phyloP scores from a whole-genome alignment of 371 early-diverging fungal species.

The Mortierella sp. region DNA sequence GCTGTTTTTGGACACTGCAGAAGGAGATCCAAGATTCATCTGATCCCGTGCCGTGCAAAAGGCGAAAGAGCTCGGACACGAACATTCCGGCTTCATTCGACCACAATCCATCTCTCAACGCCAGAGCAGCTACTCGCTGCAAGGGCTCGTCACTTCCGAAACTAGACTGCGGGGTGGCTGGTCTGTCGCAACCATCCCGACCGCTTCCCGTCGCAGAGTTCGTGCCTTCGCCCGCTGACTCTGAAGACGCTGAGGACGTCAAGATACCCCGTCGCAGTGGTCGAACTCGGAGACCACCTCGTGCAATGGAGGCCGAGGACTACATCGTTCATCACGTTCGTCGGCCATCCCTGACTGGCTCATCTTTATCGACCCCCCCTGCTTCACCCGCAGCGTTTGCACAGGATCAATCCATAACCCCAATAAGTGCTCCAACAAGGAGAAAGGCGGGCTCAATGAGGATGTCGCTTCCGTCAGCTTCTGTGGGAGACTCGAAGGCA shows the following conservation, averaged over 20 bases:
- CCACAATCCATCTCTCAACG: background rate
- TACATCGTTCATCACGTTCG: conserved; percentile 15
- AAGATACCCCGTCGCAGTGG: conserved; percentile 30
- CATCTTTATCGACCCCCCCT: conserved; percentile 34
- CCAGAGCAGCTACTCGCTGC: background rate
- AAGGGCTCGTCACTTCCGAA: conserved; percentile 6
- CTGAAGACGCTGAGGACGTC: conserved; percentile 41
- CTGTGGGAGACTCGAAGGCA: too few species aligned
- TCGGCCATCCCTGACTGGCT: conserved; percentile 4
- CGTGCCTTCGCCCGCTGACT: conserved; percentile 40
- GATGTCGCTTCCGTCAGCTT: background rate
- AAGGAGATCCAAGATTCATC: conserved; percentile 58
- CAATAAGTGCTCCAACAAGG: conserved; percentile 4
- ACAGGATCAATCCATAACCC: conserved; percentile 3
- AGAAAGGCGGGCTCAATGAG: conserved; percentile 19
- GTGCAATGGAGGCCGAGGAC: conserved; percentile 37
- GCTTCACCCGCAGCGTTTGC: conserved; percentile 24
- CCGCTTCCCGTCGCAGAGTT: conserved; percentile 5
- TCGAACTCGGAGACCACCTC: conserved; percentile 37
- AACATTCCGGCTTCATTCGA: background rate
- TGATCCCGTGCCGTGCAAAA: conserved; percentile 8
- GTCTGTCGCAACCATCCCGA: background rate
- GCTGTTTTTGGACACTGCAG: conserved; percentile 58
- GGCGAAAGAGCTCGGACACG: conserved; percentile 1
- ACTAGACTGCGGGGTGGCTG: conserved; percentile 3